Evolutionary conservation across 495 filamentous ascomycete genomes (phyloP).

Genomic region (Hypoxylon fragiforme): DNA sequence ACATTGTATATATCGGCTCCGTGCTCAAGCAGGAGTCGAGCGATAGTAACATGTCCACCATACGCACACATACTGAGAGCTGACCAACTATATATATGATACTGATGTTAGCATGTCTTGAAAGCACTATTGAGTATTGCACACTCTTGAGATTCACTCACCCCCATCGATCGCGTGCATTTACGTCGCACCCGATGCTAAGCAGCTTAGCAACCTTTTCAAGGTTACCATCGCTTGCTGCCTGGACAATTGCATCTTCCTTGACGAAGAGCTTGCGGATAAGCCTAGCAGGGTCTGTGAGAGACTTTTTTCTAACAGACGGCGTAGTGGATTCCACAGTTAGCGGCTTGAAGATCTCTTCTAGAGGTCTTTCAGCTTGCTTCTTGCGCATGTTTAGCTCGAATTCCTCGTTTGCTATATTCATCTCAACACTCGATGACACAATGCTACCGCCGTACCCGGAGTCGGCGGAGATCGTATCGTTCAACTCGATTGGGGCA

Average conservation of each 20-base stretch:
- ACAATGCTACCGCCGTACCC: constrained; percentile 14
- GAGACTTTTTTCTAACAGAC: constrained; percentile 18
- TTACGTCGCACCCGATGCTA: constrained; percentile 31
- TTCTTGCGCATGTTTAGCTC: constrained; percentile 24
- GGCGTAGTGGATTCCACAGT: constrained; percentile 5
- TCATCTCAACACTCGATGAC: constrained; percentile 20
- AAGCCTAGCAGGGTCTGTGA: constrained; percentile 15
- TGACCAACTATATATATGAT: constrained; percentile 23
- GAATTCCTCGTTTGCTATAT: constrained; percentile 21
- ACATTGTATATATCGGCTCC: constrained; percentile 38
- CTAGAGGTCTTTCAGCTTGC: constrained; percentile 12
- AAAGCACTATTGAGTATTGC: no score
- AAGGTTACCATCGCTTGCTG: constrained; percentile 31
- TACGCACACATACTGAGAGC: constrained; percentile 38
- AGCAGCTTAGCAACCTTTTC: constrained; percentile 31
- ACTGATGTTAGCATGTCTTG: background rate
- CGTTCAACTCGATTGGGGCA: background rate
- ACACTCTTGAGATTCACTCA: constrained; percentile 12
- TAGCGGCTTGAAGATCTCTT: constrained; percentile 10
- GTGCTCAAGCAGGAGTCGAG: constrained; percentile 34
- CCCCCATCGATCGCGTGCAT: constrained; percentile 33
- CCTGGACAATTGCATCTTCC: constrained; percentile 36
- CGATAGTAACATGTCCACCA: constrained; percentile 29
- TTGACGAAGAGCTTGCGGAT: constrained; percentile 29
- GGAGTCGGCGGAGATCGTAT: constrained; percentile 4